Percentiles rank a stretch among this genome's conserved stretches.
These are phyloP conservation scores for Vicia villosa DNA, from an alignment of 306 rosid species.

Conservation along the genomic window DNA sequence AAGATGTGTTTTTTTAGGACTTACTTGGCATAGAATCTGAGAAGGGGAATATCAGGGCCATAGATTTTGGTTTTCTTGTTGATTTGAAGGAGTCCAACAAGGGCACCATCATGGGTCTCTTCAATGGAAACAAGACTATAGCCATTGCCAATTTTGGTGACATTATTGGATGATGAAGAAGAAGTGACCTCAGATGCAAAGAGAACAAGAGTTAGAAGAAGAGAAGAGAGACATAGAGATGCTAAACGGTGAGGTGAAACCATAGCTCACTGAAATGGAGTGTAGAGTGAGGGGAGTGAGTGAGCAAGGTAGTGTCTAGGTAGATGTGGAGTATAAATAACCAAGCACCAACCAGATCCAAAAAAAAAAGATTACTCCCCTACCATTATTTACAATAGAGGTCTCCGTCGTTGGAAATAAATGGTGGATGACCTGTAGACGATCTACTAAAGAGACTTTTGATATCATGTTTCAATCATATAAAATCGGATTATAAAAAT, in stretches of 20 bases:
- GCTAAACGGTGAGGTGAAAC: constrained; percentile 3
- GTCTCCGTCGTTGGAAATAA: no score
- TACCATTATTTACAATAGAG: no score
- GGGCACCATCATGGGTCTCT: constrained; percentile 69
- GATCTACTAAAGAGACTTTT: no score
- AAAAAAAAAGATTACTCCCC: constrained; percentile 13
- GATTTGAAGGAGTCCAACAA: constrained; percentile 67
- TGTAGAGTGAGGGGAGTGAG: neutral
- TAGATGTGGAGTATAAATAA: constrained; percentile 36
- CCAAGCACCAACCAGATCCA: constrained; percentile 8
- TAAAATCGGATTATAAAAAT: no score
- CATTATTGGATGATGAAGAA: constrained; percentile 41
- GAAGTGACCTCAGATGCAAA: constrained; percentile 30
- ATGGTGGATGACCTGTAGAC: no score
- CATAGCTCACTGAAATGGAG: constrained; percentile 33
- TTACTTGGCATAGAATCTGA: constrained; percentile 81
- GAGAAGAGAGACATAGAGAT: constrained; percentile 30
- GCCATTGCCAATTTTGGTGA: constrained; percentile 72
- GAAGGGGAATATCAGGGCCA: constrained; percentile 78
- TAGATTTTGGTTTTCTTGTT: constrained; percentile 57
- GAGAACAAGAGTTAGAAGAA: constrained; percentile 39
- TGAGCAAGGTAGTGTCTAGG: neutral
- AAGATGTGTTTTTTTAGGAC: neutral
- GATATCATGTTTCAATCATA: no score
- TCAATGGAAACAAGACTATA: constrained; percentile 76